These are phyloP conservation scores for Aspergillus novofumigatus DNA, from an alignment of 2,329 filamentous ascomycete species.

Conservation along the genomic window DNA sequence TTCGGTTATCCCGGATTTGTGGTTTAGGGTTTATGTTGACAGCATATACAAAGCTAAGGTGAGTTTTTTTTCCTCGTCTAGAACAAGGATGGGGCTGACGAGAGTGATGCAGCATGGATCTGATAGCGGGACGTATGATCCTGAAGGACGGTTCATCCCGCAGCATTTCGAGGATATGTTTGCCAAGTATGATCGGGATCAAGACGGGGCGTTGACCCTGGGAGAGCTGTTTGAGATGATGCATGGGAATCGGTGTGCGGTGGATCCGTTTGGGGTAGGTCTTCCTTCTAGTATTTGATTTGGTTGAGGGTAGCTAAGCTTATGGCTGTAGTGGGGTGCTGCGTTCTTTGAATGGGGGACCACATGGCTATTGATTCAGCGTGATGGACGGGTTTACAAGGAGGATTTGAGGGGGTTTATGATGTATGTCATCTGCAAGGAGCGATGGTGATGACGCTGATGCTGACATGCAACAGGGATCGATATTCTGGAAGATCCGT, in stretches of 20 bases:
- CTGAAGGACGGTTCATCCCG: constrained; percentile 44
- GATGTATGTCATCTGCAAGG: constrained; percentile 32
- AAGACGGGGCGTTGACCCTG: constrained; percentile 38
- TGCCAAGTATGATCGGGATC: constrained; percentile 39
- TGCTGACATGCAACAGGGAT: neutral
- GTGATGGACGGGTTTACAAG: constrained; percentile 25
- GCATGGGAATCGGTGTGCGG: constrained; percentile 39
- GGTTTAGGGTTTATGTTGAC: constrained; percentile 36
- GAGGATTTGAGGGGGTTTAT: constrained; percentile 25
- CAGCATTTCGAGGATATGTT: constrained; percentile 49
- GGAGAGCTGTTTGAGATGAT: constrained; percentile 37
- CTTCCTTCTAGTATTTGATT: no score
- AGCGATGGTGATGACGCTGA: no score
- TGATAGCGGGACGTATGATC: constrained; percentile 42
- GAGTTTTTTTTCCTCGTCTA: no score
- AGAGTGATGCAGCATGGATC: constrained; percentile 9
- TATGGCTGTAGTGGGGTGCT: constrained; percentile 32
- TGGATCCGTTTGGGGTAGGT: constrained; percentile 42
- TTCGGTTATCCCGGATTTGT: constrained; percentile 34
- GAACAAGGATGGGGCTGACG: neutral
- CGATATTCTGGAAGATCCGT: neutral
- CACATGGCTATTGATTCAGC: constrained; percentile 28
- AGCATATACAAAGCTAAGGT: constrained; percentile 43
- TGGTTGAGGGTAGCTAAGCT: neutral
- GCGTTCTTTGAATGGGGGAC: constrained; percentile 42